Percentiles rank a stretch among this genome's conserved stretches.
Evolutionary conservation across 805 yeast genomes (phyloP).

Genomic region (Metschnikowia shivogae): DNA sequence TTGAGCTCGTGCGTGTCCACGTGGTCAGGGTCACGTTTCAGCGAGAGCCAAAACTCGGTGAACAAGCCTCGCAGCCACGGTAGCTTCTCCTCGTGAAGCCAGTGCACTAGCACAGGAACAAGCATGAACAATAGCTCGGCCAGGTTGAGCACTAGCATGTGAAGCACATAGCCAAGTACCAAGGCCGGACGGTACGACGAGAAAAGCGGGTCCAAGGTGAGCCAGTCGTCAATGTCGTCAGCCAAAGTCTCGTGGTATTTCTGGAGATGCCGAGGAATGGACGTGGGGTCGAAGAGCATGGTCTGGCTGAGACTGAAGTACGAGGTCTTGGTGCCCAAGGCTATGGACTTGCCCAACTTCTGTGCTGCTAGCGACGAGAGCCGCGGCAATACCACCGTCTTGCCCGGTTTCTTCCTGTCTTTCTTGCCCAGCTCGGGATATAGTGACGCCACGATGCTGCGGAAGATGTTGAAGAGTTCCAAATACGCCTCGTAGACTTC

Average conservation of each 20-base stretch:
- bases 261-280: slow-evolving; percentile 23
- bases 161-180: slow-evolving; percentile 32
- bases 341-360: slow-evolving; percentile 33
- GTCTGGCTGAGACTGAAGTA: slow-evolving; percentile 30
- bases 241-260: slow-evolving; percentile 21
- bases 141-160: slow-evolving; percentile 34
- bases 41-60: slow-evolving; percentile 13
- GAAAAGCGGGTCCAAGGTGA: slow-evolving; percentile 32
- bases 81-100: slow-evolving; percentile 29
- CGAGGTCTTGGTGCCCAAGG: slow-evolving; percentile 31
- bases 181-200: slow-evolving; percentile 21
- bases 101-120: slow-evolving; percentile 34
- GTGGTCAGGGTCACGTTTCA: slow-evolving; percentile 12
- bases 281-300: slow-evolving; percentile 22
- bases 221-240: slow-evolving; percentile 37
- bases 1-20: slow-evolving; percentile 8
- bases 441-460: slow-evolving; percentile 21
- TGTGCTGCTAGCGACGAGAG: slow-evolving; percentile 24
- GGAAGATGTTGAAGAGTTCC: slow-evolving; percentile 31
- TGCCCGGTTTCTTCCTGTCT: background rate
- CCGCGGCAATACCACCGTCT: slow-evolving; percentile 4
- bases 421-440: slow-evolving; percentile 4
- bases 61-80: slow-evolving; percentile 12
- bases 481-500: slow-evolving; percentile 27
- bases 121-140: slow-evolving; percentile 26